Evolutionary conservation across 441 rosid species (phyloP), one percentile per base, ranked within the genome.

Genomic region (Croton setiger): DNA sequence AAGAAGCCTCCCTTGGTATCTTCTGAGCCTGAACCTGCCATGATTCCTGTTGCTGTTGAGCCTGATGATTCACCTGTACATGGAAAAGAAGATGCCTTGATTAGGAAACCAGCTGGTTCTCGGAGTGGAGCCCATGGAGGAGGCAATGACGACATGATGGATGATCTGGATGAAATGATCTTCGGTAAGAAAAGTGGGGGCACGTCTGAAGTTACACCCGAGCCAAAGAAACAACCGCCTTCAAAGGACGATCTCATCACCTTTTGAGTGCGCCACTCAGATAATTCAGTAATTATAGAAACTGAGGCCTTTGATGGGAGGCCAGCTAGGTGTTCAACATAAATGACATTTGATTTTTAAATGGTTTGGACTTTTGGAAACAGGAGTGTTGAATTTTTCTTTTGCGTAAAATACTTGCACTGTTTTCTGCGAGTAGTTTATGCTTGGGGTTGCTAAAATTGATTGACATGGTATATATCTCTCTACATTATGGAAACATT

Each of bases 161-260:
- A 87, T 79, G 97, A 93, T 80, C 91, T 93, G 0, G 96, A 91
- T 74, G 93, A 91, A 77, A 89, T 91, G 97, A 88, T 91, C 72
- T 91, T 93, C 41, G 97, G 97, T 63, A 86, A 90, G 84, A 91
- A 83, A 81, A 76, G 82, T 2, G 82, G 82, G 33, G 83, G 80
- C 20, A 60, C 87, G 7, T 84, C 90, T 7, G 87, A 85, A 70
- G 85, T 75, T 4, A 72, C 73, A 13, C 81, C 78, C 13, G 88
- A 88, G 53, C 64, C 74, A 4, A 88, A 86, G 84, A 85, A 83
- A 80, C 85, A 78, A 64, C 86, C 79, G 60, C 36, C 88, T 21
- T 41, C 92, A 0, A 93, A 87, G 77, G 87, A 87, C 51, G 97
- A 90, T 83, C 84, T 90, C 62, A 90, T 90, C 72, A 49, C 57